Percentiles rank a stretch among this genome's conserved stretches.
Conservation (phyloP, 2,329 filamentous ascomycete species). For the Lachnellula willkommii region DNA sequence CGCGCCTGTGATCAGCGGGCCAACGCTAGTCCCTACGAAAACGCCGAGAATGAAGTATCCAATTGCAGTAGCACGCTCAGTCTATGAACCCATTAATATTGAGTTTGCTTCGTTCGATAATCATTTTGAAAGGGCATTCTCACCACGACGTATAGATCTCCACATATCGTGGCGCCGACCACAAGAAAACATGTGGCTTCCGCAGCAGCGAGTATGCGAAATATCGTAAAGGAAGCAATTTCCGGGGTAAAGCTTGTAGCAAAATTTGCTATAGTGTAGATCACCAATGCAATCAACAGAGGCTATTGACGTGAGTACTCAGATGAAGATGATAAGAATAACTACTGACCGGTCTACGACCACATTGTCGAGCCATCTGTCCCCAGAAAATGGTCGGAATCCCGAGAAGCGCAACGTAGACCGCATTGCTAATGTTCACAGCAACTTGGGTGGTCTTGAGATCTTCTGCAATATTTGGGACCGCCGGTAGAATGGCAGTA, state of each 20-base stretch:
- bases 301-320: not conserved
- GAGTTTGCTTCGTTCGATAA: not conserved
- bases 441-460: conserved; percentile 31
- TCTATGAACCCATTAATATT: conserved; percentile 27
- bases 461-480: conserved; percentile 36
- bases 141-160: conserved; percentile 15
- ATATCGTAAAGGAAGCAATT: conserved; percentile 8
- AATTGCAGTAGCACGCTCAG: conserved; percentile 35
- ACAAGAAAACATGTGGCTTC: conserved; percentile 16
- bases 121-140: not conserved
- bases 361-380: conserved; percentile 8
- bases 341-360: conserved; percentile 8
- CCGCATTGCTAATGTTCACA: conserved; percentile 21
- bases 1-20: conserved; percentile 30
- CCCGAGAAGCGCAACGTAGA: conserved; percentile 12
- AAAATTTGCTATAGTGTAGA: not conserved
- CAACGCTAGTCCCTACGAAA: conserved; percentile 37
- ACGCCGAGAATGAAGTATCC: conserved; percentile 40
- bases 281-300: not conserved
- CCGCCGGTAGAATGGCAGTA: conserved; percentile 37
- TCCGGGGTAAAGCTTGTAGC: not conserved
- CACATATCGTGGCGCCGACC: conserved; percentile 13
- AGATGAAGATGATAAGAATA: not conserved
- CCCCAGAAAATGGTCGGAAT: conserved; percentile 12
- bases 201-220: conserved; percentile 10